A percentile compares a stretch with the other conserved stretches of the same genome.
These are phyloP conservation scores for Hirsutella minnesotensis DNA, from an alignment of 2,329 filamentous ascomycete genomes.

Conservation along the genomic window DNA sequence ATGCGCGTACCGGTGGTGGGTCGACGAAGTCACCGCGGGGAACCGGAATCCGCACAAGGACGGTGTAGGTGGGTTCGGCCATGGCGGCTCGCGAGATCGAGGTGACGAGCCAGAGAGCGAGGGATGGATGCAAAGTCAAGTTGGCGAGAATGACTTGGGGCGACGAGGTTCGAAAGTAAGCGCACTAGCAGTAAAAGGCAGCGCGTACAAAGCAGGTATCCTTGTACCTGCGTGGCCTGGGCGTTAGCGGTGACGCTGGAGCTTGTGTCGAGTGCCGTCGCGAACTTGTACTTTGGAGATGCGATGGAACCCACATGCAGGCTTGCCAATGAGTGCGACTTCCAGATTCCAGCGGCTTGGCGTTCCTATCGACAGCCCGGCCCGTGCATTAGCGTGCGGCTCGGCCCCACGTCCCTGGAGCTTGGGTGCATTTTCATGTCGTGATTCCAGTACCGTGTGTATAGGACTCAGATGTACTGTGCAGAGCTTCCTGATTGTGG, in stretches of 20 bases:
- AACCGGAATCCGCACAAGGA: constrained; percentile 85
- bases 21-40: constrained; percentile 79
- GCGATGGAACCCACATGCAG: too few species aligned
- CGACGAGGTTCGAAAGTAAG: too few species aligned
- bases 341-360: not conserved
- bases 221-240: too few species aligned
- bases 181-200: too few species aligned
- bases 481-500: too few species aligned
- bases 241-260: not conserved
- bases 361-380: constrained; percentile 1
- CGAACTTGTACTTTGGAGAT: too few species aligned
- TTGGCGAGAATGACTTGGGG: too few species aligned
- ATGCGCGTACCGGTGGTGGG: constrained; percentile 59
- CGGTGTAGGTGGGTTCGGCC: constrained; percentile 52
- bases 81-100: constrained; percentile 11
- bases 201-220: too few species aligned
- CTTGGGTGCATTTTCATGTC: too few species aligned
- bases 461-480: too few species aligned
- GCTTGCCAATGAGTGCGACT: not conserved
- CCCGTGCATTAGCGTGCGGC: constrained; percentile 3
- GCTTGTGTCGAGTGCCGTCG: too few species aligned
- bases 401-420: not conserved
- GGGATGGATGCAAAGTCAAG: not conserved
- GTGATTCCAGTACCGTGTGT: too few species aligned
- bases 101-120: not conserved